Conservation (phyloP, 805 yeast genomes). For the Barnettozyma sucrosica region DNA sequence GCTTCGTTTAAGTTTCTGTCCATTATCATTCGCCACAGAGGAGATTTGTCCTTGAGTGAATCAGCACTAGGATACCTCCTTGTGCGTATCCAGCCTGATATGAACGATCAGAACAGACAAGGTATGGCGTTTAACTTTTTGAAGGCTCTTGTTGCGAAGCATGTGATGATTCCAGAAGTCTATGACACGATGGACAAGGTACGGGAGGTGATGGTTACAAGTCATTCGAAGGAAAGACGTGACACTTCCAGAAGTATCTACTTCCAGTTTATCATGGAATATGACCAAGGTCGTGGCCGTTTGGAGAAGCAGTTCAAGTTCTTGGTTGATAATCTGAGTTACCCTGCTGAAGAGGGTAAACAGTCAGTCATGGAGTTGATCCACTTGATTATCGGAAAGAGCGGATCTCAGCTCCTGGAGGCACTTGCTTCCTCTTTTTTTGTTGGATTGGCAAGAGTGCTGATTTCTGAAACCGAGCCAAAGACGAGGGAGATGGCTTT, state of each 20-base stretch:
- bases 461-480: constrained; percentile 70
- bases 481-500: constrained; percentile 83
- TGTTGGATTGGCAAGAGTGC: constrained; percentile 70
- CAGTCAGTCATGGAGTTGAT: constrained; percentile 87
- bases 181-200: constrained; percentile 84
- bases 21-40: constrained; percentile 62
- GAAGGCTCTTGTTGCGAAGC: constrained; percentile 69
- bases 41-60: constrained; percentile 59
- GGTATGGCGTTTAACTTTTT: constrained; percentile 83
- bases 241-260: constrained; percentile 79
- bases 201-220: constrained; percentile 81
- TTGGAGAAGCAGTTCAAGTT: constrained; percentile 78
- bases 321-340: constrained; percentile 72
- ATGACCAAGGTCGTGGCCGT: constrained; percentile 86
- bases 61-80: constrained; percentile 69
- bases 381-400: constrained; percentile 60
- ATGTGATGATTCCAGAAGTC: constrained; percentile 75
- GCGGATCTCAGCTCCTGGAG: constrained; percentile 51
- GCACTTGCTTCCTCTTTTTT: constrained; percentile 73
- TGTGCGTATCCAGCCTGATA: constrained; percentile 71
- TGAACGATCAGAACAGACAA: constrained; percentile 85
- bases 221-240: constrained; percentile 75
- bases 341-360: constrained; percentile 82
- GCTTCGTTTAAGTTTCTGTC: constrained; percentile 70
- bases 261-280: constrained; percentile 84